Base-by-base conservation (phyloP, 768 basidiomycete species). In the Rhodotorula diobovata region DNA sequence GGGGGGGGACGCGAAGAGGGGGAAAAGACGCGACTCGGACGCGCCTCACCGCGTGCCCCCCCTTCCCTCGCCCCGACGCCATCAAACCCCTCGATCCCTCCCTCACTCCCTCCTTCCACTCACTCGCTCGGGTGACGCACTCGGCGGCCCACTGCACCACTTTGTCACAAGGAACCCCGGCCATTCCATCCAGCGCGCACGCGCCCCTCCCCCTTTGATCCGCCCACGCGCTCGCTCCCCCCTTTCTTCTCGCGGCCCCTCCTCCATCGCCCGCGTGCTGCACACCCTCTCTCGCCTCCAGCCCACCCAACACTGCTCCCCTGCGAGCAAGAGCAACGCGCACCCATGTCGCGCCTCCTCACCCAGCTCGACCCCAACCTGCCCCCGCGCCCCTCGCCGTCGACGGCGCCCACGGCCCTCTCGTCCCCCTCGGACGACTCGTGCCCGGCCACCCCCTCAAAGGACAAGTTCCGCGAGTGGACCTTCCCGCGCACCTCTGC, bases 381-480 rank as follows among this genome's bases (percentile, higher is more conserved):
- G 35, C 30, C 48, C 61, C 5, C 39, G 25, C 48, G 6, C 46
- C 41, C 14, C 6, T 2, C 41, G 18, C 41, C 41, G 14, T 43
- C 41, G 41, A 14, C 41, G 39, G 9, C 35, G 32, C 23, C 32
- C 34, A 6, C 61, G 32, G 20, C 58, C 14, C 18, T 23, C 20
- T 28, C 48, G 18, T 35, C 20, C 11, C 7, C 21, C 23, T 32
- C 48, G 28, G 64, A 58, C 54, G 56, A 65, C 37, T 57, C 41
- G 43, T 2, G 4, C 20, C 64, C 64, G 20, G 64, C 64, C 6
- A 65, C 65, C 4, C 65, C 65, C 14, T 45, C 41, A 15, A 66
- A 66, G 65, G 65, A 66, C 56, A 66, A 66, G 56, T 50, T 66
- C 45, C 56, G 65, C 56, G 65, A 66, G 46, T 66, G 65, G 65